Evolutionary conservation across 176 grass and related monocot genomes (phyloP).

Genomic region (Oryza officinalis): DNA sequence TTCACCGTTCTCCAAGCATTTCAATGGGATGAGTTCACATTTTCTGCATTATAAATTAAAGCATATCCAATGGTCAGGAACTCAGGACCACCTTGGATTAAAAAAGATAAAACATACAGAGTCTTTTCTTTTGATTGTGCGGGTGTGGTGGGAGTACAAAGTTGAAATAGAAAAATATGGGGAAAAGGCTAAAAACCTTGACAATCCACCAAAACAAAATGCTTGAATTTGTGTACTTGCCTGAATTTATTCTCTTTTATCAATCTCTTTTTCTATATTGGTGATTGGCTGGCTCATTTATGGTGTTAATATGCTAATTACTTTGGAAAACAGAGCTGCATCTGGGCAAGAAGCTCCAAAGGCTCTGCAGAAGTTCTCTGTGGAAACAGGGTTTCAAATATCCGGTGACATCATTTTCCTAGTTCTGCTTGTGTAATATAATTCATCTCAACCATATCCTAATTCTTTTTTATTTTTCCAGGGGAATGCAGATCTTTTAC

Average conservation of each 20-base stretch:
- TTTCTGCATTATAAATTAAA: slow-evolving; percentile 28
- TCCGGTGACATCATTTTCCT: slow-evolving; percentile 57
- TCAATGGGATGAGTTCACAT: background rate
- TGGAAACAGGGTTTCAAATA: slow-evolving; percentile 78
- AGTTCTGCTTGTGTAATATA: slow-evolving; percentile 14
- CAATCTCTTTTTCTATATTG: slow-evolving; percentile 24
- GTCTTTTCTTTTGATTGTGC: background rate
- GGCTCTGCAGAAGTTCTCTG: slow-evolving; percentile 62
- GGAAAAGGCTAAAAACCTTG: background rate
- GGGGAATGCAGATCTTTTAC: slow-evolving; percentile 61
- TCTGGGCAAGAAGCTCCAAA: slow-evolving; percentile 66
- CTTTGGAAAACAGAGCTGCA: slow-evolving; percentile 70
- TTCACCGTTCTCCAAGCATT: background rate
- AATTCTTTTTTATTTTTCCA: slow-evolving; percentile 24
- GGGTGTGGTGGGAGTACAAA: background rate
- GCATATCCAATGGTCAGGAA: background rate
- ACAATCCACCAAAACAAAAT: slow-evolving; percentile 8
- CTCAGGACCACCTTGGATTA: background rate
- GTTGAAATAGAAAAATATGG: background rate
- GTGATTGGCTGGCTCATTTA: background rate
- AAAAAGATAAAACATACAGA: background rate
- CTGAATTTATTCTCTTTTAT: background rate
- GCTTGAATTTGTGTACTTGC: background rate
- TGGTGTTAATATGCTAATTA: slow-evolving; percentile 22
- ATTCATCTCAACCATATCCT: slow-evolving; percentile 26